Evolutionary conservation across 2,329 filamentous ascomycete species (phyloP), one percentile per base, ranked within the genome.

Genomic region (Neonectria magnoliae): DNA sequence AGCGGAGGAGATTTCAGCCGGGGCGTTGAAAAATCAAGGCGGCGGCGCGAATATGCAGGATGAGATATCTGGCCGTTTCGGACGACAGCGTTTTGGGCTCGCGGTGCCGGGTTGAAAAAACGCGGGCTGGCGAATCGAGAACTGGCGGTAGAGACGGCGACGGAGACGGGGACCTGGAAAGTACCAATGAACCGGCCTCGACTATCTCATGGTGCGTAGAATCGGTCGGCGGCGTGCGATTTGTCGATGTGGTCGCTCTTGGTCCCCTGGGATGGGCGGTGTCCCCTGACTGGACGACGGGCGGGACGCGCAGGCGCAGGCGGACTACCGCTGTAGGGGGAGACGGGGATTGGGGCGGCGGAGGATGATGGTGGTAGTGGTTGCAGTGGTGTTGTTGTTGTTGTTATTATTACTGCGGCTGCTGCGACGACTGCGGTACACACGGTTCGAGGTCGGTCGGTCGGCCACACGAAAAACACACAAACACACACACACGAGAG

Each of bases 141-240:
- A 60, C 59, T 44, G 50, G 56, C 56, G 56, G 61, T 42, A 52
- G 56, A 64, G 52, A 64, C 65, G 59, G 59, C 38, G 38, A 36
- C 33, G 33, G 33, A 54, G 61, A 25, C 25, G 25, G 25, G 54
- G 66, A 64, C 36, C 62, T 71, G 66, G 63, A 67, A 68, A 73
- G 73, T 73, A 80, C 76, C 78, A 81, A 79, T 78, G 70, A 75
- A 71, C 69, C 69, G 72, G 71, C 70, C 74, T 78, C 75, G 75
- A 73, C 68, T 78, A 79, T 81, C 77, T 79, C 83, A 84, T 85
- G 75, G 75, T 81, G 80, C 73, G 76, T 72, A 66, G 64, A 65
- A 65, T 66, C 62, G 61, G 69, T 69, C 64, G 69, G 71, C 67
- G 69, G 68, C 67, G 63, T 76, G 77, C 71, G 69, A 76, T 76